Base-by-base conservation (phyloP, 805 yeast species). In the Candida krabiensis region DNA sequence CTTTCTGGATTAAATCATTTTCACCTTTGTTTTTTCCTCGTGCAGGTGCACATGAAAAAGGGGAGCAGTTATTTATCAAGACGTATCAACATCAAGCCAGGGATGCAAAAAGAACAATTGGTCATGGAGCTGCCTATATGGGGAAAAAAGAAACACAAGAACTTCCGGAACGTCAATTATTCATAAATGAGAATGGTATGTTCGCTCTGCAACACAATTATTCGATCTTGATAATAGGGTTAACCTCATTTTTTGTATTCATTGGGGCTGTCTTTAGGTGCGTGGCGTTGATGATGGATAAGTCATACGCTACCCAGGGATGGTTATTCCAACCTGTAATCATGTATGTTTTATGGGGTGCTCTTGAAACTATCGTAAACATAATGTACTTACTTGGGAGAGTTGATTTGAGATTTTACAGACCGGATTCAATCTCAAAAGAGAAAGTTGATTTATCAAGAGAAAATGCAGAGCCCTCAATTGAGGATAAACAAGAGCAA, bases 1-100 rank as follows among this genome's bases (percentile, higher is more conserved):
- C 95, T 25, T 80, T 82, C 74, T 85, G 93, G 93, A 79, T 85
- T 52, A 79, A 80, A 56, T 71, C 78, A 4, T 82, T 83, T 49
- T 53, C 63, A 17, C 71, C 80, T 13, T 62, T 67, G 34, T 85
- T 84, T 60, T 84, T 70, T 61, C 82, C 80, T 11, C 67, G 69
- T 44, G 71, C 70, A 41, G 69, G 70, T 35, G 78, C 87, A 2
- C 65, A 72, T 7, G 63, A 63, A 15, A 42, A 42, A 11, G 63
- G 61, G 25, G 52, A 47, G 34, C 19, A 30, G 3, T 14, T 50
- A n/a, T 61, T 62, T 32, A 31, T 50, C 12, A 22, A 39, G 18
- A 40, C 35, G 22, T 50, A 47, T 35, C 37, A 42, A n/a, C 37
- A 37, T 14, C 51, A 50, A 17, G 32, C 46, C 19, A 33, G 50